Evolutionary conservation across 768 basidiomycete species (phyloP), one percentile per base, ranked within the genome.

Genomic region (Hericium coralloides): DNA sequence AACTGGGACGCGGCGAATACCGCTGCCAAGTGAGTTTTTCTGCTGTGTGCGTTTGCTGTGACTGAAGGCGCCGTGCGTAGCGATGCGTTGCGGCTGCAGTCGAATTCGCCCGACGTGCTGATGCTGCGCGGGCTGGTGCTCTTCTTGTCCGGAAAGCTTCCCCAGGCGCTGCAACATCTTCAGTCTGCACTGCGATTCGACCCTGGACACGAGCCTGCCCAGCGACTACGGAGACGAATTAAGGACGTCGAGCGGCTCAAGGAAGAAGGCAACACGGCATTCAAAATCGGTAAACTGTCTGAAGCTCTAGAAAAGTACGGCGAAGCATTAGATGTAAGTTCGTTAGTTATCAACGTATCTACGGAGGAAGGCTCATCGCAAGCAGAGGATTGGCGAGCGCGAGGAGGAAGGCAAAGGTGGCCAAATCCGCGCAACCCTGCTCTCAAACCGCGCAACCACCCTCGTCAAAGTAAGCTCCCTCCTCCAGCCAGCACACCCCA

Each of bases 401-500:
- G 80, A 82, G 38, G 84, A 87, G 45, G 90, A 92, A 68, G 85
- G 82, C 1, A 81, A 80, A 61, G 91, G 92, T 17, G 91, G 91
- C 8, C 81, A 87, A 55, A 85, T 93, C 25, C 83, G 88, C 12
- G 88, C 90, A 1, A 85, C 87, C 1, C 71, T 95, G 3, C 72
- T 92, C 9, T 89, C 86, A 2, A 95, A 95, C 64, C 83, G 91
- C 4, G 92, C 92, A 1, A 90, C 89, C 1, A 85, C 92, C 0
- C 72, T 89, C 18, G 71, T 87, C 51, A 92, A 92, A 77, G 88
- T 87, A 58, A 14, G 65, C 49, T 10, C 20, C 12, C 31, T 25
- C 47, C 38, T n/a, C 39, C 26, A 41, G 9, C n/a, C n/a, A 47
- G 17, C 49, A 18, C 52, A 39, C 4, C 41, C 37, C 59, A 62